phyloP scores from a whole-genome alignment of 148 eudicot genomes.

The Oxyria digyna region DNA sequence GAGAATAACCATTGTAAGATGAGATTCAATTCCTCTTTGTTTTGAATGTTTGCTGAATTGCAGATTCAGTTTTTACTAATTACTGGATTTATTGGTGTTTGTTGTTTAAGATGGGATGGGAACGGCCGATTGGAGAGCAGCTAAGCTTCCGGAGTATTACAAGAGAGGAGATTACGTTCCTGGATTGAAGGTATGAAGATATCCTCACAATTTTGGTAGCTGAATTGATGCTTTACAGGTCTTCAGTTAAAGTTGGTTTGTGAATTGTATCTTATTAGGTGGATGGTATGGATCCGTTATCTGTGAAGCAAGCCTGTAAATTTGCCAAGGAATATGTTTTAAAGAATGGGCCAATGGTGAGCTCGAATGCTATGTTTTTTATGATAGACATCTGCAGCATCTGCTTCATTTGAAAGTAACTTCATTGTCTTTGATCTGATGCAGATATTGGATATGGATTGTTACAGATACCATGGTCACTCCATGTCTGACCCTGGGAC shows the following conservation, averaged over 20 bases:
- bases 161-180: slow-evolving; percentile 98
- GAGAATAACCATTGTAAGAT: slow-evolving; percentile 89
- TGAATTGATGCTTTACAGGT: neutral
- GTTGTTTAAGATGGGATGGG: slow-evolving; percentile 86
- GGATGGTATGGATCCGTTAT: slow-evolving; percentile 95
- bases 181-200: slow-evolving; percentile 58
- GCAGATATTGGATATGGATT: slow-evolving; percentile 96
- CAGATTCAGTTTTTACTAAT: neutral
- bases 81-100: neutral
- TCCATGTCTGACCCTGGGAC: slow-evolving; percentile 99
- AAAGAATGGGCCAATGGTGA: slow-evolving; percentile 94
- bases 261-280: slow-evolving; percentile 33
- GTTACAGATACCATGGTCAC: slow-evolving; percentile 95
- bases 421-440: neutral
- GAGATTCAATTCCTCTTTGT: neutral
- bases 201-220: neutral
- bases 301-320: slow-evolving; percentile 86
- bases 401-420: neutral
- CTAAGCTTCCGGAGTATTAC: slow-evolving; percentile 81
- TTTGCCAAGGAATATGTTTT: slow-evolving; percentile 87
- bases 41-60: neutral
- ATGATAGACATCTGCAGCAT: neutral
- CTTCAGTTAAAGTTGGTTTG: neutral
- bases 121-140: slow-evolving; percentile 88
- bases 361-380: slow-evolving; percentile 16